phyloP scores from a whole-genome alignment of 257 asterid species.

The Datura wrightii region DNA sequence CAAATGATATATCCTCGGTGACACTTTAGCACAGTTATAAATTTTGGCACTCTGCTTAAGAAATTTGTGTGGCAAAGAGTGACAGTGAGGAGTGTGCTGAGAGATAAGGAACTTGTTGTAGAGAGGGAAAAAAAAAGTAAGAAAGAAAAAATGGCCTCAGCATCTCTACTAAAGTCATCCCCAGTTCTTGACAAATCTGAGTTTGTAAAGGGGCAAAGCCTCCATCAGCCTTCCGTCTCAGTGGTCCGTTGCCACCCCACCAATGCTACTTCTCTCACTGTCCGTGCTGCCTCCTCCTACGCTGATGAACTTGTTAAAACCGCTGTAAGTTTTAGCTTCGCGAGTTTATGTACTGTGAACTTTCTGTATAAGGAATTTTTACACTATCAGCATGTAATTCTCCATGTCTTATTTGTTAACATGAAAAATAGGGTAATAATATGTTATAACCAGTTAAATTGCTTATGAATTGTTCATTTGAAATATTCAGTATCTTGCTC shows the following conservation, averaged over 20 bases:
- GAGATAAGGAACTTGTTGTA: slow-evolving; percentile 54
- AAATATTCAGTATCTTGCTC: neutral
- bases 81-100: slow-evolving; percentile 33
- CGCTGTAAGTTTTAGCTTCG: slow-evolving; percentile 53
- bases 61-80: slow-evolving; percentile 56
- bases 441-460: neutral
- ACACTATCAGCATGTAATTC: neutral
- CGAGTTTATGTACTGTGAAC: neutral
- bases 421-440: neutral
- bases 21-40: slow-evolving; percentile 44
- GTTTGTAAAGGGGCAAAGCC: slow-evolving; percentile 69
- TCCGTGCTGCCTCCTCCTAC: slow-evolving; percentile 76
- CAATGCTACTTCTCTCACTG: slow-evolving; percentile 50
- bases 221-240: slow-evolving; percentile 70
- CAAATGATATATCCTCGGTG: slow-evolving; percentile 62
- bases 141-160: slow-evolving; percentile 69
- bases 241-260: slow-evolving; percentile 53
- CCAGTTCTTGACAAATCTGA: slow-evolving; percentile 78
- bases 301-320: slow-evolving; percentile 93
- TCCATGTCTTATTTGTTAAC: neutral
- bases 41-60: slow-evolving; percentile 33
- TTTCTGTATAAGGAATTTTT: neutral
- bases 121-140: neutral
- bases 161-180: slow-evolving; percentile 85
- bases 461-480: neutral